phyloP scores from a whole-genome alignment of 306 rosid species.

The Quercus aquifolioides region DNA sequence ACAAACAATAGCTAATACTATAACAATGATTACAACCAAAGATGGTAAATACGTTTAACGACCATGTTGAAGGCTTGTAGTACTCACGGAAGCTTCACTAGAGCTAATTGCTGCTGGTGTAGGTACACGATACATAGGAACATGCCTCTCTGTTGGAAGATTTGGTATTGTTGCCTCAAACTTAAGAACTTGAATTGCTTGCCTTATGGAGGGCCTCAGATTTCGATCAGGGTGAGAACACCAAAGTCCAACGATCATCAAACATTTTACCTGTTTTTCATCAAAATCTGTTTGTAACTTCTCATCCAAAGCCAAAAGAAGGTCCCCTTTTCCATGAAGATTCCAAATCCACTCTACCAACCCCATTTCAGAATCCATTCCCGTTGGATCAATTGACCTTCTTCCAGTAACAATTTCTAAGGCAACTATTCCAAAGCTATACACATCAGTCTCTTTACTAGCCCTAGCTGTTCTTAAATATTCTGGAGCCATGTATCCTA shows the following conservation, averaged over 20 bases:
- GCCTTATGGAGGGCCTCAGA: conserved; percentile 23
- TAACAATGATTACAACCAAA: not conserved
- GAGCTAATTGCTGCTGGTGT: not conserved
- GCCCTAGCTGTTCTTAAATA: conserved; percentile 30
- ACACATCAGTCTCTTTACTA: conserved; percentile 23
- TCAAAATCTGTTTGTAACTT: conserved; percentile 6
- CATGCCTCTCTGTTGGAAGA: conserved; percentile 22
- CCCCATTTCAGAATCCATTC: conserved; percentile 10
- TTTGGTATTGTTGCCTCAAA: conserved; percentile 29
- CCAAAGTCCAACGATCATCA: conserved; percentile 35
- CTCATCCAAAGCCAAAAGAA: conserved; percentile 18
- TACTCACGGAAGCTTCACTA: conserved; percentile 3
- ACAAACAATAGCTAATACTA: too few species aligned
- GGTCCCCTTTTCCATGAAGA: conserved; percentile 25
- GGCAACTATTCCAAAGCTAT: conserved; percentile 31
- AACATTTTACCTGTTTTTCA: conserved; percentile 24
- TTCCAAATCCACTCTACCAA: conserved; percentile 42
- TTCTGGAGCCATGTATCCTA: conserved; percentile 37
- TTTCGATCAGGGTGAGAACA: conserved; percentile 34
- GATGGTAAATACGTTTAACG: not conserved
- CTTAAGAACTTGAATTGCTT: conserved; percentile 25
- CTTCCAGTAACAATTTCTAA: conserved; percentile 27
- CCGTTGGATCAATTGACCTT: conserved; percentile 3
- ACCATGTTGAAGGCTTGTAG: conserved; percentile 21
- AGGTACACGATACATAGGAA: conserved; percentile 13